phyloP scores from a whole-genome alignment of 768 basidiomycete genomes.

The Lactarius sp. region DNA sequence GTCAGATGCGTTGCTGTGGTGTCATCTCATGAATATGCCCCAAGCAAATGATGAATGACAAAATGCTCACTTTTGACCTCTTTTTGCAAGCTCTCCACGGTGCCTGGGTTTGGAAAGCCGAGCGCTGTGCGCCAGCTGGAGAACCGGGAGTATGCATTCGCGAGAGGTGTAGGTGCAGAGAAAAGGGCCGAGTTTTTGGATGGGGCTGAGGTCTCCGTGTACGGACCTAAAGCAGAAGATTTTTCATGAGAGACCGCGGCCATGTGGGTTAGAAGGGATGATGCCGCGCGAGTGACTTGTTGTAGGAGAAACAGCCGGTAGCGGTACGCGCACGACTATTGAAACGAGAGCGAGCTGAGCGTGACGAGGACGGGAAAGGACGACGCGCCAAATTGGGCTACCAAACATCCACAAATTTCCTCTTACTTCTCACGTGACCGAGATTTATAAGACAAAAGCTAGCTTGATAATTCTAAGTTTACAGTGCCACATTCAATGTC shows the following conservation, averaged over 20 bases:
- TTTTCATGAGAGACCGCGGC: slow-evolving; percentile 19
- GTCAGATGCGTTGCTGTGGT: slow-evolving; percentile 78
- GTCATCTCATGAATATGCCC: neutral
- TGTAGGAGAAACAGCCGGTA: slow-evolving; percentile 1
- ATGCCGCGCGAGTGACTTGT: slow-evolving; percentile 8
- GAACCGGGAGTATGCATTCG: slow-evolving; percentile 65
- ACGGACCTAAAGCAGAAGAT: neutral
- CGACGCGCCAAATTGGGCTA: slow-evolving; percentile 16
- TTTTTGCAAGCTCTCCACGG: slow-evolving; percentile 87
- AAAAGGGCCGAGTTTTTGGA: slow-evolving; percentile 14
- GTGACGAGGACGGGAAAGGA: neutral
- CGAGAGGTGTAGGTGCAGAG: slow-evolving; percentile 45
- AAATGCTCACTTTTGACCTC: slow-evolving; percentile 76
- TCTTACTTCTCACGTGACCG: neutral
- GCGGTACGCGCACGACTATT: neutral
- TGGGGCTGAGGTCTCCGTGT: slow-evolving; percentile 3
- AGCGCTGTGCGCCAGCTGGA: slow-evolving; percentile 77
- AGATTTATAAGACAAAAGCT: neutral
- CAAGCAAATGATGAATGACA: slow-evolving; percentile 7
- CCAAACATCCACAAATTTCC: slow-evolving; percentile 20
- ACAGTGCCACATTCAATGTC: neutral
- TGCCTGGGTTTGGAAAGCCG: slow-evolving; percentile 86
- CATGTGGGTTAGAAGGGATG: slow-evolving; percentile 9
- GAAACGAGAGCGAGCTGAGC: neutral
- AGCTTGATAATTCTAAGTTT: too few relatives aligned